phyloP scores from a whole-genome alignment of 2,329 filamentous ascomycete genomes.

The Stachybotrys echinatus region DNA sequence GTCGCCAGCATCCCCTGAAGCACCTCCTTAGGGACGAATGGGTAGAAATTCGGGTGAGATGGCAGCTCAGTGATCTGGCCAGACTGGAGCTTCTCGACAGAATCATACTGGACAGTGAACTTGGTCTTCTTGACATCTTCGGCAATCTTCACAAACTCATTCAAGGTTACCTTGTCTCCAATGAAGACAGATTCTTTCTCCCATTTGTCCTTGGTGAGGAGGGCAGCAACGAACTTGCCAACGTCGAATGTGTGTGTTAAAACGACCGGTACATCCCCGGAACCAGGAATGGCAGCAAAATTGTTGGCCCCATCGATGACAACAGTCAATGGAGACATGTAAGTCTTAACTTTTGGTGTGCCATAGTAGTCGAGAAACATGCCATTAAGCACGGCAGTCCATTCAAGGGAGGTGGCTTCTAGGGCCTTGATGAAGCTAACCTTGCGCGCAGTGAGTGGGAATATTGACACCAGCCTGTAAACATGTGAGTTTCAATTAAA shows the following conservation, averaged over 20 bases:
- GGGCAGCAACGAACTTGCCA: conserved; percentile 35
- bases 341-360: conserved; percentile 26
- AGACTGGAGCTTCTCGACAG: conserved; percentile 22
- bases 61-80: conserved; percentile 28
- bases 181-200: conserved; percentile 27
- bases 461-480: too few relatives aligned
- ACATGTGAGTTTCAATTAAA: background rate
- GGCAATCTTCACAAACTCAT: conserved; percentile 36
- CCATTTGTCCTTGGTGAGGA: conserved; percentile 38
- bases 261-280: conserved; percentile 35
- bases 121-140: conserved; percentile 31
- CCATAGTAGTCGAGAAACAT: conserved; percentile 43
- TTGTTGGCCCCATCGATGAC: conserved; percentile 38
- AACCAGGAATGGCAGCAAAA: conserved; percentile 41
- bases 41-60: conserved; percentile 13
- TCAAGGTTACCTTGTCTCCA: conserved; percentile 37
- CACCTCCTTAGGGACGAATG: conserved; percentile 16
- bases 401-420: conserved; percentile 22
- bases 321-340: conserved; percentile 32
- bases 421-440: background rate
- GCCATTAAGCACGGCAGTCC: conserved; percentile 31
- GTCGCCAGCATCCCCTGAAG: conserved; percentile 12
- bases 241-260: conserved; percentile 47
- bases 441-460: background rate
- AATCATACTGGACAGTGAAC: conserved; percentile 34